Evolutionary conservation across 768 basidiomycete genomes (phyloP).

Genomic region (Suillus decipiens): DNA sequence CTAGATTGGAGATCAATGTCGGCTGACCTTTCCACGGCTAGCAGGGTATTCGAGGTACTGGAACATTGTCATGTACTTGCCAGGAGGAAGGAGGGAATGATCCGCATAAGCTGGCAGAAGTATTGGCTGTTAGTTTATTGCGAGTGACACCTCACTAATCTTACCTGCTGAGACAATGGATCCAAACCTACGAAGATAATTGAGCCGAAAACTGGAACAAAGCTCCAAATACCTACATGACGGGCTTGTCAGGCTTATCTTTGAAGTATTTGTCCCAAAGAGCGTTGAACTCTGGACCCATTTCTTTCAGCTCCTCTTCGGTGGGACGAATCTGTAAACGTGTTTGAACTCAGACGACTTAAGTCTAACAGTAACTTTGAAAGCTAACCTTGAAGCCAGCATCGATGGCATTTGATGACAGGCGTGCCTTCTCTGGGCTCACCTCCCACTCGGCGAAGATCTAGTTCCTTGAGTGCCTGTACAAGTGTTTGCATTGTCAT

Average conservation of each 20-base stretch:
- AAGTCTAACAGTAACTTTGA: not conserved
- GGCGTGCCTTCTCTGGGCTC: slow-evolving; percentile 65
- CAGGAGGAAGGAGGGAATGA: slow-evolving; percentile 68
- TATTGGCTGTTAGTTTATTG: not conserved
- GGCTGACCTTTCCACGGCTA: slow-evolving; percentile 61
- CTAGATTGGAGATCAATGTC: not conserved
- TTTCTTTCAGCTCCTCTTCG: slow-evolving; percentile 68
- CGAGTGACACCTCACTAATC: not conserved
- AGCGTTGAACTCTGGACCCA: slow-evolving; percentile 75
- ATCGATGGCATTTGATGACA: slow-evolving; percentile 73
- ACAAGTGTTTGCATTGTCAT: not conserved
- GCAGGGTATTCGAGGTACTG: slow-evolving; percentile 77
- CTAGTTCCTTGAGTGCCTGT: slow-evolving; percentile 24
- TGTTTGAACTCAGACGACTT: slow-evolving; percentile 3
- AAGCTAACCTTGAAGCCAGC: slow-evolving; percentile 65
- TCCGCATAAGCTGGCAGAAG: slow-evolving; percentile 58
- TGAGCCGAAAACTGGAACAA: not conserved
- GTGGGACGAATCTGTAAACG: slow-evolving; percentile 61
- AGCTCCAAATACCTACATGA: slow-evolving; percentile 47
- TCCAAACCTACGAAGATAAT: slow-evolving; percentile 45
- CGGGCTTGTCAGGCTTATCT: slow-evolving; percentile 79
- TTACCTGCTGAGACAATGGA: slow-evolving; percentile 64
- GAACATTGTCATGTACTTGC: slow-evolving; percentile 76
- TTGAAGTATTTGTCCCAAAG: slow-evolving; percentile 74
- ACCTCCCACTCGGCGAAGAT: slow-evolving; percentile 65